A percentile compares a stretch with the other conserved stretches of the same genome.
phyloP scores from a whole-genome alignment of 805 yeast genomes.

The Candida krabiensis region DNA sequence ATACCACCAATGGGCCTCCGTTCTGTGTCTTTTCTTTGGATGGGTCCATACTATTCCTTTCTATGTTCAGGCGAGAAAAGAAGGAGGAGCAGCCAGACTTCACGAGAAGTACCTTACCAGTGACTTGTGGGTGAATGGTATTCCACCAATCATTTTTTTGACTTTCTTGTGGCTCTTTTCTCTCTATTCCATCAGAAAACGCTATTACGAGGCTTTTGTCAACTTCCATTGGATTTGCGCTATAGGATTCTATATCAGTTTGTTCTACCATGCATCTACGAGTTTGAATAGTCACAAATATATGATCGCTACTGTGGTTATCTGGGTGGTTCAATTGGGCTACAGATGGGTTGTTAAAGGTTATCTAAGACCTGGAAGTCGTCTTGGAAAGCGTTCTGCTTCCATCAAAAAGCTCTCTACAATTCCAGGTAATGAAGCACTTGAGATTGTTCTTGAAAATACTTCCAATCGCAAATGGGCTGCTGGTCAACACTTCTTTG shows the following conservation, averaged over 20 bases:
- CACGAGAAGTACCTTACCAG: conserved; percentile 24
- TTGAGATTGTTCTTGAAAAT: conserved; percentile 36
- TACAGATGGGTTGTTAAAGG: conserved; percentile 48
- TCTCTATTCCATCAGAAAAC: conserved; percentile 39
- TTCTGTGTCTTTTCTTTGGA: conserved; percentile 41
- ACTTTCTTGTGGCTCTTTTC: conserved; percentile 44
- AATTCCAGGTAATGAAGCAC: conserved; percentile 31
- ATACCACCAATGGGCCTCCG: conserved; percentile 49
- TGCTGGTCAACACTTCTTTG: conserved; percentile 56
- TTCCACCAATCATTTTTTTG: conserved; percentile 48
- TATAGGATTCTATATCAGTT: conserved; percentile 45
- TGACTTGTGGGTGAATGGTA: conserved; percentile 38
- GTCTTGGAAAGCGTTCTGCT: conserved; percentile 32
- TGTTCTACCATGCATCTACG: conserved; percentile 45
- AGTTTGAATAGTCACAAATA: conserved; percentile 39
- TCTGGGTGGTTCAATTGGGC: conserved; percentile 50
- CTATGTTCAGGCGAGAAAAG: conserved; percentile 40
- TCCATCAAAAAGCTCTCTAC: conserved; percentile 30
- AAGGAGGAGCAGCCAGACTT: conserved; percentile 46
- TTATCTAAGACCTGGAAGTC: conserved; percentile 42
- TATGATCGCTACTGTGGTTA: conserved; percentile 49
- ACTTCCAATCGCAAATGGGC: conserved; percentile 42
- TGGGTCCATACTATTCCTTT: conserved; percentile 54
- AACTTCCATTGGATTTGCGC: conserved; percentile 57
- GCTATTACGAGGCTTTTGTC: conserved; percentile 47